Evolutionary conservation across 257 asterid species (phyloP).

Genomic region (Nicotiana tabacum): DNA sequence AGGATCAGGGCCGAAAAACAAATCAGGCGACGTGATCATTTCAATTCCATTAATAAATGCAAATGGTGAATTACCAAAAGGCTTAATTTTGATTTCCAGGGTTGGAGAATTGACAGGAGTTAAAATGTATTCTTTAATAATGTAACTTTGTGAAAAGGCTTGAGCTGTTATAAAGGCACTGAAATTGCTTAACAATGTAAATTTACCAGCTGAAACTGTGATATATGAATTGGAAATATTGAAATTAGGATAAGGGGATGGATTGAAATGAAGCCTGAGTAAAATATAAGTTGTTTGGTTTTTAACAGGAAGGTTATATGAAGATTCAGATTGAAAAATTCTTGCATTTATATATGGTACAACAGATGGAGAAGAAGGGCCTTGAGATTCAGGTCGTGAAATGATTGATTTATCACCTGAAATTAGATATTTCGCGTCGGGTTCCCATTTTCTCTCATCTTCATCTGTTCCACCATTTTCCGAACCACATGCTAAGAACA

Average conservation of each 20-base stretch:
- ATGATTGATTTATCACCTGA: constrained; percentile 31
- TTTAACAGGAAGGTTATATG: constrained; percentile 48
- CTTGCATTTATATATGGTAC: constrained; percentile 73
- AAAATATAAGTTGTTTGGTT: constrained; percentile 42
- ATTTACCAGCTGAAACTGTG: constrained; percentile 42
- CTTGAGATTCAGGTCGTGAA: constrained; percentile 47
- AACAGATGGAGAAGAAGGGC: constrained; percentile 55
- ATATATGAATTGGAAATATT: constrained; percentile 61
- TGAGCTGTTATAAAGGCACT: constrained; percentile 64
- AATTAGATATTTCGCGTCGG: constrained; percentile 43
- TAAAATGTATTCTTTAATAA: constrained; percentile 67
- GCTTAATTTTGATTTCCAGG: constrained; percentile 55
- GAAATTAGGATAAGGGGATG: constrained; percentile 58
- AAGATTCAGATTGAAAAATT: constrained; percentile 52
- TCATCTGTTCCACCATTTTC: constrained; percentile 37
- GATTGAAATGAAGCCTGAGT: constrained; percentile 78
- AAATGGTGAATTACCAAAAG: constrained; percentile 39
- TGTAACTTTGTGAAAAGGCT: constrained; percentile 76
- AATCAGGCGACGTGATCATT: constrained; percentile 44
- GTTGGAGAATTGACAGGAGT: constrained; percentile 33
- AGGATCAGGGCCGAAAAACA: constrained; percentile 40
- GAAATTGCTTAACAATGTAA: constrained; percentile 59
- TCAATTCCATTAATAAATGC: constrained; percentile 86
- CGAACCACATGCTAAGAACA: constrained; percentile 56
- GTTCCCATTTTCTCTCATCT: constrained; percentile 62